Percentiles rank a stretch among this genome's conserved stretches.
phyloP scores from a whole-genome alignment of 2,329 filamentous ascomycete genomes.

The Exophiala alcalophila region DNA sequence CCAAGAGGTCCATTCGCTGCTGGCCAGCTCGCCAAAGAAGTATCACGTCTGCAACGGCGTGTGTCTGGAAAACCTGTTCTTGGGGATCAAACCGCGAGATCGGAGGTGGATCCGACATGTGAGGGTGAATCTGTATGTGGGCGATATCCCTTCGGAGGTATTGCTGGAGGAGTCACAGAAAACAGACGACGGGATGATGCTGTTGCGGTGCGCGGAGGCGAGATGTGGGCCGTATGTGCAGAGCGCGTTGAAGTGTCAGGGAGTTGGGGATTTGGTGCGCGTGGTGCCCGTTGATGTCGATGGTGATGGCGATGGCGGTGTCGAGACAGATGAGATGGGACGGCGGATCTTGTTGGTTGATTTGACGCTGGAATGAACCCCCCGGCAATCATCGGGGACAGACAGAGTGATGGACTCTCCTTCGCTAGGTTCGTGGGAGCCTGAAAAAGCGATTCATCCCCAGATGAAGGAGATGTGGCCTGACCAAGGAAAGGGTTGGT shows the following conservation, averaged over 20 bases:
- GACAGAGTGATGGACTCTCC: too few species aligned
- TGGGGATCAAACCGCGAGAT: conserved; percentile 4
- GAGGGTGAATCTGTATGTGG: conserved; percentile 15
- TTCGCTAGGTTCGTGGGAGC: too few species aligned
- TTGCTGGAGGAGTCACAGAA: background rate
- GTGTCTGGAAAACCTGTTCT: conserved; percentile 16
- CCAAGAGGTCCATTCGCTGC: conserved; percentile 10
- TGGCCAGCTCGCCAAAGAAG: conserved; percentile 8
- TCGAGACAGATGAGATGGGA: conserved; percentile 5
- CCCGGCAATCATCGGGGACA: too few species aligned
- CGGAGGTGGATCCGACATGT: conserved; percentile 9
- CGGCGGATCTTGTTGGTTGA: conserved; percentile 13
- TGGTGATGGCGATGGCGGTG: too few species aligned
- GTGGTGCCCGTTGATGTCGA: conserved; percentile 1
- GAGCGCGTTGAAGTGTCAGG: conserved; percentile 13
- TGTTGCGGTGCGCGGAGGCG: conserved; percentile 13
- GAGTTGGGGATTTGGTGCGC: conserved; percentile 9
- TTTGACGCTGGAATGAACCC: conserved; percentile 6
- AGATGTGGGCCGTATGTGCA: conserved; percentile 15
- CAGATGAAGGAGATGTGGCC: too few species aligned
- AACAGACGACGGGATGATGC: conserved; percentile 1
- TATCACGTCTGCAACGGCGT: conserved; percentile 16
- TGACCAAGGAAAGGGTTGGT: too few species aligned
- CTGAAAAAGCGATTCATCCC: too few species aligned
- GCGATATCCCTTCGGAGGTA: background rate